Evolutionary conservation across 129 eudicot species (phyloP).

Genomic region (Lonicera japonica): DNA sequence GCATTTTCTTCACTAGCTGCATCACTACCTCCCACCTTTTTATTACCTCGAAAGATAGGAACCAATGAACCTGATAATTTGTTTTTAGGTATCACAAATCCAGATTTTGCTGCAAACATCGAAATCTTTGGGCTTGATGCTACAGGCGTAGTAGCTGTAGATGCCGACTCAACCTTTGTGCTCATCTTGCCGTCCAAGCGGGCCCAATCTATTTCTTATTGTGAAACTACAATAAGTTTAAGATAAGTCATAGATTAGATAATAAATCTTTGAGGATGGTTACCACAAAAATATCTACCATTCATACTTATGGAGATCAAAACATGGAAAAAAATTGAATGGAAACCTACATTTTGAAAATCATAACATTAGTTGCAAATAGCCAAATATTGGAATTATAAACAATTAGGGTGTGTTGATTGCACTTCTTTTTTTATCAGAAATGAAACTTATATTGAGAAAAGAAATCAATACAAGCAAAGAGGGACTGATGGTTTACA

Average conservation of each 20-base stretch:
- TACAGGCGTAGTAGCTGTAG: constrained; percentile 38
- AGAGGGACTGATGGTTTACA: too few relatives aligned
- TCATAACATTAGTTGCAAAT: too few relatives aligned
- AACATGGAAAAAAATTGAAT: too few relatives aligned
- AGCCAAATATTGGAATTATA: too few relatives aligned
- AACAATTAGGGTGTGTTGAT: too few relatives aligned
- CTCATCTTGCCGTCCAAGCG: constrained; percentile 35
- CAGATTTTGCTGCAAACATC: constrained; percentile 59
- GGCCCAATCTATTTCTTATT: not conserved
- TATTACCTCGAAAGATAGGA: constrained; percentile 54
- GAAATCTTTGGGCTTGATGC: constrained; percentile 60
- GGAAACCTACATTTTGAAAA: too few relatives aligned
- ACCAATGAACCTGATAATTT: constrained; percentile 85
- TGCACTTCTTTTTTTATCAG: too few relatives aligned
- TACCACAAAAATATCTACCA: not conserved
- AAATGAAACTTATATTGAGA: too few relatives aligned
- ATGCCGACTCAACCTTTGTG: constrained; percentile 48
- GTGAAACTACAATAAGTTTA: not conserved
- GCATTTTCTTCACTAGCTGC: constrained; percentile 40
- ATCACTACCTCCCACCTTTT: constrained; percentile 53
- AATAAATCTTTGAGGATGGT: not conserved
- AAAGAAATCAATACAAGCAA: too few relatives aligned
- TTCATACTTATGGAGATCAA: too few relatives aligned
- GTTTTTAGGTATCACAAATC: constrained; percentile 92
- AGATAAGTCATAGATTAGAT: not conserved